These are phyloP conservation scores for Cladorrhinum sp. DNA, from an alignment of 2,329 filamentous ascomycete species.

Conservation along the genomic window DNA sequence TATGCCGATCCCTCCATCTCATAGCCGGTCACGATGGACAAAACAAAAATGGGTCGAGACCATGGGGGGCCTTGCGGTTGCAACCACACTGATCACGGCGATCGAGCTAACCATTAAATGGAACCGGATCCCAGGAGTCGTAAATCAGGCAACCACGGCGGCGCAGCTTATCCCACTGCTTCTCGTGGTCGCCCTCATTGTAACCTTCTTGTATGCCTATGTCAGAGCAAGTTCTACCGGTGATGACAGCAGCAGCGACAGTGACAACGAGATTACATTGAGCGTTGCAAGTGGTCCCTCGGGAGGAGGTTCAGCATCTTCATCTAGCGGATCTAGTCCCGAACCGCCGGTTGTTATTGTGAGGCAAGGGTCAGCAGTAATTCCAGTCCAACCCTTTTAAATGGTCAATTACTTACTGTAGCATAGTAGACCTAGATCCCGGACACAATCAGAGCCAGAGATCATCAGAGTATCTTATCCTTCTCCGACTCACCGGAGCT, in stretches of 20 bases:
- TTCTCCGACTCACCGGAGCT: background rate
- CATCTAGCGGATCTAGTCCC: background rate
- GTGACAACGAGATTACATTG: background rate
- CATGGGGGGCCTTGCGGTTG: slow-evolving; percentile 21
- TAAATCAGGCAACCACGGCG: slow-evolving; percentile 18
- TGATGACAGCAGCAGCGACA: background rate
- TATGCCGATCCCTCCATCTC: background rate
- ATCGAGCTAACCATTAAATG: slow-evolving; percentile 25
- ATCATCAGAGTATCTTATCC: background rate
- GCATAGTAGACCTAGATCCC: background rate
- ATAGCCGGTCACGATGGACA: slow-evolving; percentile 14
- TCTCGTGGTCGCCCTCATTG: slow-evolving; percentile 13
- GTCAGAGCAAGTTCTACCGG: background rate
- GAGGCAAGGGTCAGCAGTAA: background rate
- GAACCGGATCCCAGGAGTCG: slow-evolving; percentile 19
- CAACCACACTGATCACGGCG: slow-evolving; percentile 20
- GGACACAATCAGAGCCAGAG: background rate
- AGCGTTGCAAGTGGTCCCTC: background rate
- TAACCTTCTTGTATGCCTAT: slow-evolving; percentile 4
- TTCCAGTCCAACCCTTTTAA: background rate
- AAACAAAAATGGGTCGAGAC: slow-evolving; percentile 24
- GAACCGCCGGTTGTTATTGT: background rate
- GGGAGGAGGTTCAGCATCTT: background rate
- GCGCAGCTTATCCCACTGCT: slow-evolving; percentile 23
- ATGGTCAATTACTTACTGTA: background rate